These are phyloP conservation scores for Diphasiastrum complanatum DNA, from an alignment of 83 land plant species.

Conservation along the genomic window DNA sequence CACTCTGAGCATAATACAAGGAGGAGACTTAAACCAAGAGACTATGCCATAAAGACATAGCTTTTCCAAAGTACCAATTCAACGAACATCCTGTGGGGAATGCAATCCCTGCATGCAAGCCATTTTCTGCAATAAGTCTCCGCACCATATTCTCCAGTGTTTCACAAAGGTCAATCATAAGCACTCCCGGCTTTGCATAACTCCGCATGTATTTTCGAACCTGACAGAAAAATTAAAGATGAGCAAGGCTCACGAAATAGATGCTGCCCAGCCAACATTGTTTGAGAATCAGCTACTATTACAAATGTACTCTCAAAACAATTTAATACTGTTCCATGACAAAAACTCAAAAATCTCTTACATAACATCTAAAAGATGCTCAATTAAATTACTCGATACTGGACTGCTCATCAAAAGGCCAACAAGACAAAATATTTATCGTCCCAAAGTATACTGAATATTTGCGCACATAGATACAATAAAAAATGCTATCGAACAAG, in stretches of 20 bases:
- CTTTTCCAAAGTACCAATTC: constrained; percentile 57
- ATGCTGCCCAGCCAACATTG: too few species aligned
- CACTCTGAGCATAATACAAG: background rate
- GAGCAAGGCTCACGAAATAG: too few species aligned
- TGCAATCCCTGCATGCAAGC: constrained; percentile 93
- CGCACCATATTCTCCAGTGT: constrained; percentile 96
- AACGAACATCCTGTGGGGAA: constrained; percentile 98
- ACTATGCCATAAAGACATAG: background rate
- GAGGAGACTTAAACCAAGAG: background rate
- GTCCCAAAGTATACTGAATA: background rate
- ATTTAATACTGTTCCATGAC: too few species aligned
- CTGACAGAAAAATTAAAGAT: too few species aligned
- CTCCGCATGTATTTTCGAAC: constrained; percentile 86
- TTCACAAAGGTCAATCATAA: constrained; percentile 89
- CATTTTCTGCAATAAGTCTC: constrained; percentile 80
- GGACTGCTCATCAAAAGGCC: too few species aligned
- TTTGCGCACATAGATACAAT: background rate
- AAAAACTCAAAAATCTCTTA: too few species aligned
- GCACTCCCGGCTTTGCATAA: constrained; percentile 78
- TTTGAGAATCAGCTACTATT: too few species aligned
- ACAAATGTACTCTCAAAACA: too few species aligned
- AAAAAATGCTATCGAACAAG: constrained; percentile 1
- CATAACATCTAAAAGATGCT: background rate
- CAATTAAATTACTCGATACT: too few species aligned
- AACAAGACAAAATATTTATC: background rate